Conservation (phyloP, 345 rosid genomes). For the Lepidium sativum region DNA sequence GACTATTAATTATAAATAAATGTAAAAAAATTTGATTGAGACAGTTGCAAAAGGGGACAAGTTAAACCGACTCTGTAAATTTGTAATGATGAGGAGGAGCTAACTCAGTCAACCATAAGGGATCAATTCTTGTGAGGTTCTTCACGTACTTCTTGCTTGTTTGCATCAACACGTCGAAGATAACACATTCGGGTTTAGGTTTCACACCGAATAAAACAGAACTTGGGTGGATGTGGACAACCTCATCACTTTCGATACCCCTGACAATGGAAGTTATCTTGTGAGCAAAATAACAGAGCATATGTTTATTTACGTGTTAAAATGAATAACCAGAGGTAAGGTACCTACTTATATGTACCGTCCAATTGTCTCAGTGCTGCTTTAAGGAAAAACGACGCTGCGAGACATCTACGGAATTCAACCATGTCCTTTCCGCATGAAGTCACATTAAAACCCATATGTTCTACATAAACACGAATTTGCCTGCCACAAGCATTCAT, state of each 20-base stretch:
- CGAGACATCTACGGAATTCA: constrained; percentile 81
- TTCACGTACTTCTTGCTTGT: constrained; percentile 75
- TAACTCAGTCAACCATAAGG: constrained; percentile 73
- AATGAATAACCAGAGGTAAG: neutral
- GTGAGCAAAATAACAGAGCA: neutral
- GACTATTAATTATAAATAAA: neutral
- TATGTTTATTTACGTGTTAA: neutral
- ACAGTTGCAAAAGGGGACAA: too few relatives aligned
- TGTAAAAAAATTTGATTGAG: too few relatives aligned
- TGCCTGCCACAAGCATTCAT: constrained; percentile 43
- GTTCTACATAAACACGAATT: constrained; percentile 60
- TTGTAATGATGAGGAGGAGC: constrained; percentile 85
- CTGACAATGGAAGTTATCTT: constrained; percentile 26
- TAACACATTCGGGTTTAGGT: constrained; percentile 48
- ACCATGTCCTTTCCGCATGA: constrained; percentile 75
- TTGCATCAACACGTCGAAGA: constrained; percentile 77
- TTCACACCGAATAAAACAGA: constrained; percentile 66
- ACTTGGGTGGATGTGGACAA: constrained; percentile 82
- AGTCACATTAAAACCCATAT: constrained; percentile 63
- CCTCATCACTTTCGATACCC: constrained; percentile 81
- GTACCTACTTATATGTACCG: constrained; percentile 62
- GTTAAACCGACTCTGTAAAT: neutral
- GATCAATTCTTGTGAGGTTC: constrained; percentile 67
- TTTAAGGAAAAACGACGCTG: constrained; percentile 87
- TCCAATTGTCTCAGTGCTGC: constrained; percentile 91